Evolutionary conservation across 208 protist species (phyloP).

Genomic region (Acanthamoeba triangularis): DNA sequence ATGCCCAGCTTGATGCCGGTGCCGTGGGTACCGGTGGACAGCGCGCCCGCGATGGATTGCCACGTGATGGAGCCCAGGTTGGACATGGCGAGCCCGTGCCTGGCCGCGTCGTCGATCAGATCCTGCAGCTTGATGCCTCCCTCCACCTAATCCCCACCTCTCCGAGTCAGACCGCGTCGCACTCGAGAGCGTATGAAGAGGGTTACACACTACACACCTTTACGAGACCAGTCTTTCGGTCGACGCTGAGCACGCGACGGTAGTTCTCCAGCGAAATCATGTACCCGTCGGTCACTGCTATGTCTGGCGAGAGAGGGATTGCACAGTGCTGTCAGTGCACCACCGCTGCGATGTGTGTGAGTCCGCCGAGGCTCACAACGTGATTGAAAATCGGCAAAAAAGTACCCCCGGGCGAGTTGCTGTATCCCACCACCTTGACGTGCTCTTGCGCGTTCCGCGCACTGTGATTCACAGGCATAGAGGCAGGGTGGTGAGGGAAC

Average conservation of each 20-base stretch:
- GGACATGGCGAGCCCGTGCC: conserved; percentile 55
- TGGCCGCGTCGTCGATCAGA: conserved; percentile 36
- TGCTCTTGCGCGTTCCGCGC: neutral
- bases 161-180: neutral
- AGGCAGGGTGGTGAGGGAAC: neutral
- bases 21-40: conserved; percentile 71
- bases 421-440: conserved; percentile 57
- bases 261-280: conserved; percentile 75
- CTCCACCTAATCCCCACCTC: conserved; percentile 11
- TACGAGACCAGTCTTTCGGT: neutral
- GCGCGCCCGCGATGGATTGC: conserved; percentile 56
- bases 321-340: neutral
- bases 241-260: neutral
- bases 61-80: conserved; percentile 63
- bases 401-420: conserved; percentile 47
- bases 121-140: conserved; percentile 33
- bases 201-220: neutral
- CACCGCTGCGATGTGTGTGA: neutral
- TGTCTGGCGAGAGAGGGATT: neutral
- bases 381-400: neutral
- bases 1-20: conserved; percentile 62
- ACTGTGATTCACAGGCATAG: neutral
- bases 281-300: conserved; percentile 54
- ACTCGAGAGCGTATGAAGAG: neutral
- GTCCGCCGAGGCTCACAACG: neutral